These are phyloP conservation scores for Amphichorda felina DNA, from an alignment of 2,329 filamentous ascomycete genomes.

Conservation along the genomic window DNA sequence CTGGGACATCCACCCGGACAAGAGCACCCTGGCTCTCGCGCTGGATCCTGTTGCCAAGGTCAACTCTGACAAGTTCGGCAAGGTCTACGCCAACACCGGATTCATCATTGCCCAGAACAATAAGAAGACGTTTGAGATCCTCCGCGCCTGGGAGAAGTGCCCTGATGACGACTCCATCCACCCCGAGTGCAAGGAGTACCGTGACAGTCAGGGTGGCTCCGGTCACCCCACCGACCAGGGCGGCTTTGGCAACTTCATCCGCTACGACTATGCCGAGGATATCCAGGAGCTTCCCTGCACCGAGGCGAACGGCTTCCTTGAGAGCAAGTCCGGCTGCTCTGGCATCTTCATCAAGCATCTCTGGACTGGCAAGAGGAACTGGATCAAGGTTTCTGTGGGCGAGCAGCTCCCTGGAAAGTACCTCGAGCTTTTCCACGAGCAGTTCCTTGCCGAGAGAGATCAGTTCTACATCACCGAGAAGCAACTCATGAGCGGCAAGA, in stretches of 20 bases:
- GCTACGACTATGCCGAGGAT: constrained; percentile 27
- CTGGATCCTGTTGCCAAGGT: constrained; percentile 21
- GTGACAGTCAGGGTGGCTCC: constrained; percentile 14
- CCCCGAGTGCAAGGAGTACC: constrained; percentile 25
- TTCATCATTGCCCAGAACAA: constrained; percentile 42
- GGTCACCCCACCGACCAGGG: constrained; percentile 29
- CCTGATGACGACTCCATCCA: constrained; percentile 24
- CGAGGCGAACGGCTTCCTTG: constrained; percentile 30
- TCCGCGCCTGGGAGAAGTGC: constrained; percentile 34
- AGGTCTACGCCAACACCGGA: constrained; percentile 35
- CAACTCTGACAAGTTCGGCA: constrained; percentile 27
- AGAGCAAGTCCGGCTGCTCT: constrained; percentile 22
- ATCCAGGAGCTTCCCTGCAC: constrained; percentile 26
- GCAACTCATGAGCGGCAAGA: constrained; percentile 15
- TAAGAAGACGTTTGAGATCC: constrained; percentile 30
- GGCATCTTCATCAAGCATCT: constrained; percentile 29
- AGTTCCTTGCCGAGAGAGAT: constrained; percentile 19
- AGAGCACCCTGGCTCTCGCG: constrained; percentile 28
- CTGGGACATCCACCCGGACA: constrained; percentile 26
- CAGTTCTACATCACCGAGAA: constrained; percentile 22
- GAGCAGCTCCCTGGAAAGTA: constrained; percentile 23
- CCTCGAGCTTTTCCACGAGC: constrained; percentile 21
- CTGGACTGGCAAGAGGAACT: constrained; percentile 27
- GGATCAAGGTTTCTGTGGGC: constrained; percentile 25
- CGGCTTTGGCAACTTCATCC: constrained; percentile 29